Evolutionary conservation across 495 filamentous ascomycete genomes (phyloP), one percentile per base, ranked within the genome.

Genomic region (Neurospora sp.): DNA sequence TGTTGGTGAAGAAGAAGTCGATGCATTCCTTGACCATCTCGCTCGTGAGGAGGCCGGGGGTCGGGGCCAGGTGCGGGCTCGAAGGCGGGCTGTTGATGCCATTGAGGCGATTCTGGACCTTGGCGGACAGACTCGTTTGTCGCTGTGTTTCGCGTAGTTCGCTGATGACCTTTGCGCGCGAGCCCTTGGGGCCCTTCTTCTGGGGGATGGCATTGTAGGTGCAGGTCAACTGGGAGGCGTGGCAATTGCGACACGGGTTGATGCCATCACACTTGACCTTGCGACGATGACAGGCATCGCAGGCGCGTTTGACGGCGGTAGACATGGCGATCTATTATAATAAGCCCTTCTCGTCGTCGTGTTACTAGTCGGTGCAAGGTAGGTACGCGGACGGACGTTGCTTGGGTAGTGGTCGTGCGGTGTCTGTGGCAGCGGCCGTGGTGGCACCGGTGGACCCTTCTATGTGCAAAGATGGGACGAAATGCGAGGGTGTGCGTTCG

Each of bases 181-280:
- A 91, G 71, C 92, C 92, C 80, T 95, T 94, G 40, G 92, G 92
- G 0, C 93, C 93, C 81, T 94, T 94, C 83, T 94, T 94, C 82
- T 93, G 92, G 0, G 91, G 92, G 65, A 94, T 89, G n/a, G 91
- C 87, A 83, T 93, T 90, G 85, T 92, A 93, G 20, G 91, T 94
- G 84, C 93, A 94, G 3, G 84, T 84, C 39, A 96, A 82, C 70
- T 90, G 88, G 8, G 90, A 89, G 31, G 86, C 85, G 38, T 85
- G 83, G 80, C 92, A 94, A 78, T 92, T 91, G 65, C 87, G 87
- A 80, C 91, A 93, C n/a, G 90, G 88, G 76, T 86, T 89, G 77
- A 88, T 84, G 70, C 88, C 89, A 79, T 92, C 89, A 79, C 91
- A 93, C 80, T 92, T 92, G 78, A 94, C 90, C 82, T 94, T 96